phyloP scores from a whole-genome alignment of 345 rosid species.

The Xanthoceras sorbifolium region DNA sequence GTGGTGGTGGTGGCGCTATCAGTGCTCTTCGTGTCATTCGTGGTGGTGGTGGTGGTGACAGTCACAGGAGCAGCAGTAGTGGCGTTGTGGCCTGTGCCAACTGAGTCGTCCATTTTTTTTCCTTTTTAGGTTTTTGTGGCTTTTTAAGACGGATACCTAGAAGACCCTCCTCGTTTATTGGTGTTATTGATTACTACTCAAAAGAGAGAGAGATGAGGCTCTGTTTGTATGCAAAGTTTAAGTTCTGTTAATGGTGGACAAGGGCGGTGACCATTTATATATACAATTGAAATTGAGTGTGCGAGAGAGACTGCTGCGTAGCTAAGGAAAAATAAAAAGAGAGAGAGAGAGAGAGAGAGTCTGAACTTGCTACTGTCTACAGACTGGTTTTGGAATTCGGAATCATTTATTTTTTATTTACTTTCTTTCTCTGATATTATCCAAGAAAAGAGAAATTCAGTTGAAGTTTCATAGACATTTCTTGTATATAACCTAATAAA shows the following conservation, averaged over 20 bases:
- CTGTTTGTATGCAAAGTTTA: neutral
- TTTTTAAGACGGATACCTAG: slow-evolving; percentile 2
- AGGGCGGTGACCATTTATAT: slow-evolving; percentile 1
- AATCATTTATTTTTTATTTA: slow-evolving; percentile 5
- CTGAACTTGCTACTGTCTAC: slow-evolving; percentile 13
- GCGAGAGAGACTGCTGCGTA: neutral
- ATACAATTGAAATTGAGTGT: too few relatives aligned
- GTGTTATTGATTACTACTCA: slow-evolving; percentile 7
- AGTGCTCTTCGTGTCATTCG: slow-evolving; percentile 13
- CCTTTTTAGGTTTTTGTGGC: neutral
- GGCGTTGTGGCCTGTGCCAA: slow-evolving; percentile 6
- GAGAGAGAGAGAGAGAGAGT: too few relatives aligned
- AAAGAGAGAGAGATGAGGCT: neutral
- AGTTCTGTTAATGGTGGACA: slow-evolving; percentile 21
- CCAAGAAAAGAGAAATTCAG: too few relatives aligned
- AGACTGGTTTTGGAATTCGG: slow-evolving; percentile 21
- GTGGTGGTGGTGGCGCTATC: slow-evolving; percentile 11
- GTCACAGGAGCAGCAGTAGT: neutral
- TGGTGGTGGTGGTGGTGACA: slow-evolving; percentile 16
- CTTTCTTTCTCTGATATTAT: neutral
- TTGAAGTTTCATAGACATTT: too few relatives aligned
- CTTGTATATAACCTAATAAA: too few relatives aligned
- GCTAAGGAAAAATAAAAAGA: slow-evolving; percentile 1
- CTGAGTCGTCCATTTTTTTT: slow-evolving; percentile 16
- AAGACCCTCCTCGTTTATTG: slow-evolving; percentile 25